A percentile compares a stretch with the other conserved stretches of the same genome.
Evolutionary conservation across 176 grass and related monocot species (phyloP).

Genomic region (Alopecurus myosuroides): DNA sequence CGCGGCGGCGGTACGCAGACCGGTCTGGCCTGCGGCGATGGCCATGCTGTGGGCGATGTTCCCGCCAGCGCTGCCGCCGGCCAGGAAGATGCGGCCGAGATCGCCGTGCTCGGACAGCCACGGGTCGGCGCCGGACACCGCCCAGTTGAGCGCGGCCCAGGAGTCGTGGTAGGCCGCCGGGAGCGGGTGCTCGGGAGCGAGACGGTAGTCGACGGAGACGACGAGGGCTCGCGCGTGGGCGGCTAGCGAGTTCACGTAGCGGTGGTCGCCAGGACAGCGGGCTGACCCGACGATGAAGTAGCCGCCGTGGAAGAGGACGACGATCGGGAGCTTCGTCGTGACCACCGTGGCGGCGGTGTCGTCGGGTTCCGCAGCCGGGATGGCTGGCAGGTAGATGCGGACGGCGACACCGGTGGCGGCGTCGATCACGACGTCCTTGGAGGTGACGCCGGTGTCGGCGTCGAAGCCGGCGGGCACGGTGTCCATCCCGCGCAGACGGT

Average conservation of each 20-base stretch:
- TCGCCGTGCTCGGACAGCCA: conserved; percentile 61
- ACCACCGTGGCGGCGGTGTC: neutral
- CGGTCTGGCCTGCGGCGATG: neutral
- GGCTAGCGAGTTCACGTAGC: conserved; percentile 41
- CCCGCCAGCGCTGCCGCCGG: conserved; percentile 59
- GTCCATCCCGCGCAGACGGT: neutral
- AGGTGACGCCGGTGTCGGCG: conserved; percentile 31
- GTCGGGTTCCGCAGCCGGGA: neutral
- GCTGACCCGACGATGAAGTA: conserved; percentile 46
- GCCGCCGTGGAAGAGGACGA: conserved; percentile 65
- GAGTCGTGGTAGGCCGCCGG: conserved; percentile 55
- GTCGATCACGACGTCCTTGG: conserved; percentile 36
- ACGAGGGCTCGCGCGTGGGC: conserved; percentile 25
- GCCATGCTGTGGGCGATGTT: conserved; percentile 56
- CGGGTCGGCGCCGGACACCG: conserved; percentile 25
- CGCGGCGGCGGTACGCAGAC: neutral
- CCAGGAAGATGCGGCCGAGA: conserved; percentile 41
- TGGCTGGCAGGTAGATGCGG: conserved; percentile 18
- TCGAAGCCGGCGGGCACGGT: conserved; percentile 29
- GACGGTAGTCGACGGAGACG: conserved; percentile 61
- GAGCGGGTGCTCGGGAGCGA: conserved; percentile 64
- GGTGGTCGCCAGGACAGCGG: neutral
- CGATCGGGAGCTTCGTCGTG: conserved; percentile 14
- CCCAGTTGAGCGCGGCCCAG: conserved; percentile 53
- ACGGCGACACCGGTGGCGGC: conserved; percentile 24